Evolutionary conservation across 495 filamentous ascomycete species (phyloP), one percentile per base, ranked within the genome.

Genomic region (Penicillium dipodomyicola): DNA sequence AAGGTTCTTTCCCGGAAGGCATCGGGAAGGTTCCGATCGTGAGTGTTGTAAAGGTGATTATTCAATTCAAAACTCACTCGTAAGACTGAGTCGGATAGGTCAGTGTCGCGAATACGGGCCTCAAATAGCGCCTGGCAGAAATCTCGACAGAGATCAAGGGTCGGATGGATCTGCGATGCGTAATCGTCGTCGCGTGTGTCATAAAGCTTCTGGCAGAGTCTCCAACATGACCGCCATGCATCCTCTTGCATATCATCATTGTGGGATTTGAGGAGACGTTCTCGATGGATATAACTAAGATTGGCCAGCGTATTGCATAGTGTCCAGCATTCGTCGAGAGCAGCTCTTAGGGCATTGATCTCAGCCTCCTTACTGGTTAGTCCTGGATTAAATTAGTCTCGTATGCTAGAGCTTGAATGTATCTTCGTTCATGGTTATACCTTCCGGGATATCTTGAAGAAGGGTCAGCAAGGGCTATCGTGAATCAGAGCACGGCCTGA

Each of bases 61-160:
- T 96, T 96, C 10, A 96, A 82, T 72, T 96, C 92, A 64, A 96
- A 96, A 77, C 90, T 95, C 53, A 96, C 91, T 39, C 92, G 77
- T 44, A 96, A 69, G 19, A 96, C 88, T 1, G 91, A 94, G 69
- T 96, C 92, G 0, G 87, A 80, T 1, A 84, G 73, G 48, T 93
- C 90, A 55, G 92, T 86, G 30, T 85, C 82, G 65, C 84, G 82
- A 54, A 85, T 80, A 44, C 92, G 79, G 19, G 90, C 85, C 64
- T 96, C 91, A 63, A 96, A 96, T 22, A 96, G 76, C 10, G 89
- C 80, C 67, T 94, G 91, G 67, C 92, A 96, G 65, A 96, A 96
- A 49, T 94, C 91, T 41, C 91, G 84, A 67, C 92, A 96, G 19
- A 96, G 76, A 65, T 96, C 92, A 29, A 96, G 76, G 19, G 88